These are phyloP conservation scores for Populus hybrid DNA, from an alignment of 441 rosid genomes.

Conservation along the genomic window DNA sequence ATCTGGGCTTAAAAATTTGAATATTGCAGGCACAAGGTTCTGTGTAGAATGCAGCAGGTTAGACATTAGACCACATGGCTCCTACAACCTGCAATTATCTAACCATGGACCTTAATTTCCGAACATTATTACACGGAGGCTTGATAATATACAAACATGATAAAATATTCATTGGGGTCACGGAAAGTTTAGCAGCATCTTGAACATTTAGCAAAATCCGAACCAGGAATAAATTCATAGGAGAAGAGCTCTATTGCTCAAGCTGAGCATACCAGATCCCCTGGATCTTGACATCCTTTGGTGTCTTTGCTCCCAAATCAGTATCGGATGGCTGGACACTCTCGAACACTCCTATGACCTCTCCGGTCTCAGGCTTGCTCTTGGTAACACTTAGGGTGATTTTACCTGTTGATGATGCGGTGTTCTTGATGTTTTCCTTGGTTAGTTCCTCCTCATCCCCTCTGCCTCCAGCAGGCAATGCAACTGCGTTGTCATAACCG, in stretches of 20 bases:
- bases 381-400: conserved; percentile 69
- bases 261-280: conserved; percentile 91
- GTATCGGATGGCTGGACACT: conserved; percentile 87
- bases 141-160: conserved; percentile 34
- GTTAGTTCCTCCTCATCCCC: conserved; percentile 78
- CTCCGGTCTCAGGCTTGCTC: conserved; percentile 71
- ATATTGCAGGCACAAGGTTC: background rate
- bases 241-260: conserved; percentile 36
- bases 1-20: background rate
- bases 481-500: conserved; percentile 79
- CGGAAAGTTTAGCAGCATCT: conserved; percentile 26
- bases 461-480: conserved; percentile 91
- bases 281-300: conserved; percentile 77
- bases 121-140: background rate
- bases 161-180: conserved; percentile 23
- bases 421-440: conserved; percentile 70
- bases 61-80: background rate
- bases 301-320: conserved; percentile 73
- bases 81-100: background rate
- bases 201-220: conserved; percentile 34
- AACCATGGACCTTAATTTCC: background rate
- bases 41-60: background rate
- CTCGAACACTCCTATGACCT: conserved; percentile 75
- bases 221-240: conserved; percentile 19
- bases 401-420: conserved; percentile 59